A percentile compares a stretch with the other conserved stretches of the same genome.
Evolutionary conservation across 108 stramenopile species (phyloP).

Genomic region (Nitzschia sp.): DNA sequence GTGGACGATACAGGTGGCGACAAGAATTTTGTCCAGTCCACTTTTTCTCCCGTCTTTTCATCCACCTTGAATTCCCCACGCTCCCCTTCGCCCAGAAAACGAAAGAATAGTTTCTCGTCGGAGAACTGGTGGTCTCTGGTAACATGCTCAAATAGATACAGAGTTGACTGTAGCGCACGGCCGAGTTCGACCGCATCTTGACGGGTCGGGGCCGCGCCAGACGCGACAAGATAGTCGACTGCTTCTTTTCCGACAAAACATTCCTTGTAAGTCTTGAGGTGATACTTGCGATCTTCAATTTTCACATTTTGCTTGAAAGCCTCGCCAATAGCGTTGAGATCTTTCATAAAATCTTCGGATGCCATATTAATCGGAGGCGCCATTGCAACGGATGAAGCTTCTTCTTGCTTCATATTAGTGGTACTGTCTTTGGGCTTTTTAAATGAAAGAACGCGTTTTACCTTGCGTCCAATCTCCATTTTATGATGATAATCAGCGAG

Average conservation of each 20-base stretch:
- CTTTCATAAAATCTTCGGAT: conserved; percentile 4
- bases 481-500: no score
- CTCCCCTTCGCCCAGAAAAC: conserved; percentile 50
- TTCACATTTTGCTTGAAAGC: conserved; percentile 35
- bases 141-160: conserved; percentile 49
- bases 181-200: conserved; percentile 64
- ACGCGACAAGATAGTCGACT: conserved; percentile 57
- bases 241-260: conserved; percentile 68
- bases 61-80: conserved; percentile 49
- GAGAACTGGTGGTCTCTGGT: conserved; percentile 56
- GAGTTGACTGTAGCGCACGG: conserved; percentile 17
- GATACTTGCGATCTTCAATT: conserved; percentile 44
- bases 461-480: no score
- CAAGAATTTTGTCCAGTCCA: conserved; percentile 59
- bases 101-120: conserved; percentile 61
- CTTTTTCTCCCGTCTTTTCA: conserved; percentile 36
- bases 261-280: conserved; percentile 48
- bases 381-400: not conserved
- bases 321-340: conserved; percentile 32
- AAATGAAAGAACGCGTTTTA: no score
- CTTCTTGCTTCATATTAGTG: not conserved
- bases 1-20: conserved; percentile 16
- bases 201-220: conserved; percentile 40
- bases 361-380: not conserved
- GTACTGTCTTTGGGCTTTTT: no score